Percentiles rank a stretch among this genome's conserved stretches.
Conservation (phyloP, 148 eudicot species). For the Polygonum aviculare region DNA sequence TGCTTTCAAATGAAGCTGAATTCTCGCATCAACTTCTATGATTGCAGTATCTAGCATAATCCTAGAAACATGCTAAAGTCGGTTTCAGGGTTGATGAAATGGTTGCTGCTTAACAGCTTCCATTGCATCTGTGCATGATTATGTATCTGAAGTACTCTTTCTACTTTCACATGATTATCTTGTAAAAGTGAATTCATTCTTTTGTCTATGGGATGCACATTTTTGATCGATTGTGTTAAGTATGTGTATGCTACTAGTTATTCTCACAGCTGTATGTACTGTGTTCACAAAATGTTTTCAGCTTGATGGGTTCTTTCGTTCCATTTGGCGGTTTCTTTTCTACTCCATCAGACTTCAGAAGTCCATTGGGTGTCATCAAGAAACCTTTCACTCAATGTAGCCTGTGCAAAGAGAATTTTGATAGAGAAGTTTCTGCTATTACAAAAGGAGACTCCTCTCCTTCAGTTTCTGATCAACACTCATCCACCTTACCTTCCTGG, state of each 20-base stretch:
- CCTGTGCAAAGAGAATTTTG: slow-evolving; percentile 56
- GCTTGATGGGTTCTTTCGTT: slow-evolving; percentile 96
- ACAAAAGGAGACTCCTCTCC: slow-evolving; percentile 33
- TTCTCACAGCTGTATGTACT: slow-evolving; percentile 35
- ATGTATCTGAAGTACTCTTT: not conserved
- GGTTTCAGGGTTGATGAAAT: not conserved
- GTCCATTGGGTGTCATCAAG: slow-evolving; percentile 22
- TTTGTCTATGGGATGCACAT: not conserved
- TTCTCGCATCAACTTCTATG: slow-evolving; percentile 8
- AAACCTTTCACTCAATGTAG: slow-evolving; percentile 34
- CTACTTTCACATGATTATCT: not conserved
- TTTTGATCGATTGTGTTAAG: not conserved
- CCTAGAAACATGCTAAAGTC: not conserved
- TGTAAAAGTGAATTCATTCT: not conserved
- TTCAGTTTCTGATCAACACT: slow-evolving; percentile 34
- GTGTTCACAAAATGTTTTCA: slow-evolving; percentile 29
- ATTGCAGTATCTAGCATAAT: not conserved
- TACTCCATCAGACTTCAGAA: slow-evolving; percentile 46
- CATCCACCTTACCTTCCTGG: slow-evolving; percentile 45
- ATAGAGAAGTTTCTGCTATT: slow-evolving; percentile 47
- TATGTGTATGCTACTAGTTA: not conserved
- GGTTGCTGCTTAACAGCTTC: not conserved
- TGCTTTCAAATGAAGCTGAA: slow-evolving; percentile 22
- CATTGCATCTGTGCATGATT: not conserved
- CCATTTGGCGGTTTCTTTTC: slow-evolving; percentile 95